Evolutionary conservation across 2,329 filamentous ascomycete species (phyloP), one percentile per base, ranked within the genome.

Genomic region (Fusarium sp.): DNA sequence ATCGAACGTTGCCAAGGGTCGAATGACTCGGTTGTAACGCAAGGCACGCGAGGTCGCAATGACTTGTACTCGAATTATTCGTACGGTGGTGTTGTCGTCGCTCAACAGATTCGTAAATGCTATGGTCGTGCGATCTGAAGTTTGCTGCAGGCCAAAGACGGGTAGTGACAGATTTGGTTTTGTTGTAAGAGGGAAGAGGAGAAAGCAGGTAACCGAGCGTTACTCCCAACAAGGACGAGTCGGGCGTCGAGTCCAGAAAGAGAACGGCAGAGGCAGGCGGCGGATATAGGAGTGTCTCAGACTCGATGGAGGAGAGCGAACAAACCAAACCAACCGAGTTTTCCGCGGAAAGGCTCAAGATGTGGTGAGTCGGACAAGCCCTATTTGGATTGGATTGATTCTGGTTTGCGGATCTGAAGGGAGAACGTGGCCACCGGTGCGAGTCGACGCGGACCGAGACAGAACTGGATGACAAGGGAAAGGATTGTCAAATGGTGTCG

Each of bases 271-370:
- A 67, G 68, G 51, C 55, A 67, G 57, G 45, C 58, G 53, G 34
- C 48, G 50, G 56, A 42, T 56, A 62, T 65, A 69, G 58, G 61
- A 65, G 46, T 70, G 68, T 71, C 68, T 71, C 62, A 70, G 65
- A 65, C 52, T 68, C 47, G 60, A 45, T 43, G 64, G 53, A 56
- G 32, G 48, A 61, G 47, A 58, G 67, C 41, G 48, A 60, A 67
- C 65, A 61, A 70, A 68, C 58, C 41, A 57, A 44, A 56, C 56
- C 57, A 59, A 55, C 39, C 53, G 40, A 53, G 36, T 56, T 58
- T 70, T 59, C 48, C 52, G 34, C 61, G 53, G 54, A 45, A 32
- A 42, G 45, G 43, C 34, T 53, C 53, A 44, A 62, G 44, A 39
- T 44, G 51, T 62, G 40, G 32, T 58, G 48, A 65, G 42, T 58